Base-by-base conservation (phyloP, 345 rosid species). In the Salix arbutifolia region DNA sequence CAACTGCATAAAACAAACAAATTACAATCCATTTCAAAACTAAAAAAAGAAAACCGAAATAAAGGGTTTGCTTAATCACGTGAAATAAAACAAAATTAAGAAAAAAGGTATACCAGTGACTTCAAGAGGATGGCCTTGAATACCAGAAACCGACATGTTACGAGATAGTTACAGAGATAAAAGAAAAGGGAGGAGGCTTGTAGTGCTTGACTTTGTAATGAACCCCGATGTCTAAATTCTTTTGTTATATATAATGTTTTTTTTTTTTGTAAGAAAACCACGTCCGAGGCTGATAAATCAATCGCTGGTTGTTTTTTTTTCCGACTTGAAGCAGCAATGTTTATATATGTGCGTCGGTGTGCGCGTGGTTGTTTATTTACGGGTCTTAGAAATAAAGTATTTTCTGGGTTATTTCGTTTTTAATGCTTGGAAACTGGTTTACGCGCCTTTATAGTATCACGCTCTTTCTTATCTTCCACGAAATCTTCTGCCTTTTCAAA, bases 91-190 rank as follows among this genome's bases (percentile, higher is more conserved):
- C 69, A 69, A 69, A 61, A 50, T 25, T 30, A 50, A 52, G 18
- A 48, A 30, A 30, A 61, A 37, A 25, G 4, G 35, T 10, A 64
- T 84, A 93, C 96, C 96, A 26, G 97, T 91, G 84, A 88, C 87
- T 78, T 93, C 94, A 75, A 93, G 91, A 82, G 84, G 78, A 72
- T 90, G 94, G 77, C 96, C 96, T 79, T 91, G 97, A 67, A 90
- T 85, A 78, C 89, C 85, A 71, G 83, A 50, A 78, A 83, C 77
- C 84, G 88, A 84, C 85, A 79, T 77, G 52, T 75, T 25, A 23
- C 66, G 52, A 30, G 71, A 69, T 40, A 48, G 23, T 0, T 23
- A 58, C 10, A 19, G 60, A 53, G 23, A 53, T 28, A 65, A 28
- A 38, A 37, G 74, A 35, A 5, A 70, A 35, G 1, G 56, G 35